Base-by-base conservation (phyloP, 208 protist species). In the Crithidia thermophila region DNA sequence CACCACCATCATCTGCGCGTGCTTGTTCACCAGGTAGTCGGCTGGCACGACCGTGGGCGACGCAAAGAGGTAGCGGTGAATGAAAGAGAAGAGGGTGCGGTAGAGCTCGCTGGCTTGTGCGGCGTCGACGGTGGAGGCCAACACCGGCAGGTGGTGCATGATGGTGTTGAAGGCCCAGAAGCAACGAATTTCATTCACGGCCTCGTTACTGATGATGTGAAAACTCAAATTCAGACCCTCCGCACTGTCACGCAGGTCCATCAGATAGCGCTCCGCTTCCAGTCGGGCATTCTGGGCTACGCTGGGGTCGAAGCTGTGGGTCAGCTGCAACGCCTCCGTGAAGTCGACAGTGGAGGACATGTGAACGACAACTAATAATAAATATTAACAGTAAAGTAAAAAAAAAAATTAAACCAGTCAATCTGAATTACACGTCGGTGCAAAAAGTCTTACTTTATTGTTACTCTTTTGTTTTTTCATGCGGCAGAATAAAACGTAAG, bases 91-190 rank as follows among this genome's bases (percentile, higher is more conserved):
- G 25, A 91, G 73, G 2, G 74, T 84, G 18, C 67, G 75, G 57
- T 90, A 91, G 6, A 94, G 58, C 65, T 87, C 79, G 30, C 77
- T 71, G 7, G 85, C 78, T 58, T 89, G 76, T 8, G 60, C 60
- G 0, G 71, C 74, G 39, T 74, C 61, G 46, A 85, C 63, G 34
- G 69, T 77, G 40, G 36, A 23, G 3, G 74, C 64, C 42, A 90
- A 53, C 46, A 31, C 10, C 11, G 84, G 79, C 25, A 94, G 61
- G 65, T 92, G 89, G 42, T 85, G 64, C 45, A 90, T 84, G 7
- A 94, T 79, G 0, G 89, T 90, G 60, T 91, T 94, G 74, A 91
- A 88, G 4, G 89, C 85, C 89, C 89, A 94, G 65, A 92, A 94
- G 60, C 73, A 90, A 13, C 81, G 84, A 6, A 87, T 30, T 51